These are phyloP conservation scores for Phoenix roebelenii DNA, from an alignment of 176 grass and related monocot genomes.

Conservation along the genomic window DNA sequence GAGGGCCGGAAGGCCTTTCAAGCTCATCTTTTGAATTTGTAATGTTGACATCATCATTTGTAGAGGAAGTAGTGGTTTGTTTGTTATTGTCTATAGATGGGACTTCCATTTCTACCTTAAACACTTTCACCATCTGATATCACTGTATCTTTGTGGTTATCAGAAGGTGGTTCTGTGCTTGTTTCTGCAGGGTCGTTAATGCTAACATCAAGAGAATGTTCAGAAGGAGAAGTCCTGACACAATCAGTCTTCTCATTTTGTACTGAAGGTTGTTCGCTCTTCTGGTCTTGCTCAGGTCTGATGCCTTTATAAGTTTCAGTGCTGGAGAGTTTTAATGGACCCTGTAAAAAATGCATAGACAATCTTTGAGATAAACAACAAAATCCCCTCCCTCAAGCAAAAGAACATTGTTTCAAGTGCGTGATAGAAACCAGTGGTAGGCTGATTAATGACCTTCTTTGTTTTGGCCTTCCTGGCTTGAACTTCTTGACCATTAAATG, in stretches of 20 bases:
- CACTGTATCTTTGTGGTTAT: constrained; percentile 17
- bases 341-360: constrained; percentile 24
- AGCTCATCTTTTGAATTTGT: constrained; percentile 20
- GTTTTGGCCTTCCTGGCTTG: constrained; percentile 54
- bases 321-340: constrained; percentile 40
- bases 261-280: constrained; percentile 33
- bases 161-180: constrained; percentile 27
- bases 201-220: constrained; percentile 32
- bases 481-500: constrained; percentile 46
- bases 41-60: constrained; percentile 23
- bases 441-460: constrained; percentile 49
- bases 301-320: constrained; percentile 22
- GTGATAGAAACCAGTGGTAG: constrained; percentile 7
- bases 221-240: constrained; percentile 25
- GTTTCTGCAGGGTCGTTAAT: constrained; percentile 22
- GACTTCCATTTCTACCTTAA: constrained; percentile 19
- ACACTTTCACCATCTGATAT: constrained; percentile 23
- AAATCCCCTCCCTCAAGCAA: too few species aligned
- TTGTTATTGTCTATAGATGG: constrained; percentile 23
- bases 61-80: constrained; percentile 27
- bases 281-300: constrained; percentile 40
- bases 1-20: constrained; percentile 27
- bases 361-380: background rate
- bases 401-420: too few species aligned
- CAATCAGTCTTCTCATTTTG: constrained; percentile 45